Base-by-base conservation (phyloP, 2,329 filamentous ascomycete genomes). In the Colletotrichum sidae region DNA sequence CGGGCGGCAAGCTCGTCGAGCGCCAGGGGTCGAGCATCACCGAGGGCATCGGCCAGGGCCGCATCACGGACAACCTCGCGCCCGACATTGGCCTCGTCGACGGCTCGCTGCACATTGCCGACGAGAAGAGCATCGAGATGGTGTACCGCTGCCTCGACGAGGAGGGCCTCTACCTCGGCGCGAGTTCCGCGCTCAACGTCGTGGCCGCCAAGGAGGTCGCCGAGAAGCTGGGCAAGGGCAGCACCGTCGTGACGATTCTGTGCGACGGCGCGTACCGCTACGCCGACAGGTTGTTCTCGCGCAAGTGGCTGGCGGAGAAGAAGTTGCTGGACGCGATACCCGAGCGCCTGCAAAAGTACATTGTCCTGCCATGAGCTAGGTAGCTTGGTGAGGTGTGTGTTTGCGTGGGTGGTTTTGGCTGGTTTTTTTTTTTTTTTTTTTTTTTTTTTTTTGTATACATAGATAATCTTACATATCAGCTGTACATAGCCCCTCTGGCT, bases 221-320 rank as follows among this genome's bases (percentile, higher is more conserved):
- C 0, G 89, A 96, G 84, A 93, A 92, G 80, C 81, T 99, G 67
- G 96, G 96, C 38, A 90, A 88, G 71, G 94, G 95, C 9, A 88
- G 95, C 77, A 97, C 92, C 0, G 92, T 99, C 33, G 96, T 98
- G 51, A 99, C 96, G 2, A 87, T 98, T 62, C 86, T 99, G 49
- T 97, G 93, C 74, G 96, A 99, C 76, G 96, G 96, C 66, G 96
- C 96, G n/a, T 98, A 99, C 76, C 84, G 96, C 74, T 99, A 99
- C 77, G 96, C 96, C 6, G 96, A 99, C 69, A 86, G 96, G 41
- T 78, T 99, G 68, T 99, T 99, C 81, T 97, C 93, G 50, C 88
- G 88, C 77, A 94, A 91, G 78, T 99, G 96, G 96, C 80, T 99
- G 70, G 85, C 89, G 77, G 88, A 90, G 73, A 99, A 98, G 88